A percentile compares a stretch with the other conserved stretches of the same genome.
phyloP scores from a whole-genome alignment of 2,329 filamentous ascomycete genomes.

The Aspergillus fischeri region DNA sequence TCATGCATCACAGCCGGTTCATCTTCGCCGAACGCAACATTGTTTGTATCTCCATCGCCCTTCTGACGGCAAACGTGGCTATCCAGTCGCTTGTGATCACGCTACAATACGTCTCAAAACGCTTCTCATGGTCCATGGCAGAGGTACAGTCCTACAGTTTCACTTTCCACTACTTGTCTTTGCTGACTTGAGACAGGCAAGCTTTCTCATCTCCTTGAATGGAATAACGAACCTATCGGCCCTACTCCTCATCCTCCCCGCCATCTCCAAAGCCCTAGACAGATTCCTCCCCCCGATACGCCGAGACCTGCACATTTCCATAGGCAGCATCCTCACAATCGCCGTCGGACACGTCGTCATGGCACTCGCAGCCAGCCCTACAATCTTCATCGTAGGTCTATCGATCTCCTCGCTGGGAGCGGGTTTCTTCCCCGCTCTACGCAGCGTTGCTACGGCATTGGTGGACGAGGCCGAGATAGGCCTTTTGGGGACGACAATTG shows the following conservation, averaged over 20 bases:
- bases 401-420: conserved; percentile 6
- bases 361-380: conserved; percentile 5
- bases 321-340: conserved; percentile 2
- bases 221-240: conserved; percentile 2
- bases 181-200: background rate
- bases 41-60: conserved; percentile 5
- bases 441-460: conserved; percentile 11
- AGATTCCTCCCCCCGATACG: conserved; percentile 2
- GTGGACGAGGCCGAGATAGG: conserved; percentile 6
- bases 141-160: conserved; percentile 5
- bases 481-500: conserved; percentile 11
- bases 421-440: conserved; percentile 10
- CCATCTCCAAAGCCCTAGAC: conserved; percentile 1
- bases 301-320: conserved; percentile 6
- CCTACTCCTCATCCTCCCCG: conserved; percentile 8
- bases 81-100: conserved; percentile 6
- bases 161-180: background rate
- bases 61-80: conserved; percentile 4
- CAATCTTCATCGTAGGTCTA: conserved; percentile 4
- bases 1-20: conserved; percentile 1
- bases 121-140: conserved; percentile 10
- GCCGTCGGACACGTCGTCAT: conserved; percentile 5
- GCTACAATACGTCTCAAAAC: conserved; percentile 12
- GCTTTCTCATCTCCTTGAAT: conserved; percentile 9
- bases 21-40: conserved; percentile 1